phyloP scores from a whole-genome alignment of 83 land plant genomes.

The Thuja plicata region DNA sequence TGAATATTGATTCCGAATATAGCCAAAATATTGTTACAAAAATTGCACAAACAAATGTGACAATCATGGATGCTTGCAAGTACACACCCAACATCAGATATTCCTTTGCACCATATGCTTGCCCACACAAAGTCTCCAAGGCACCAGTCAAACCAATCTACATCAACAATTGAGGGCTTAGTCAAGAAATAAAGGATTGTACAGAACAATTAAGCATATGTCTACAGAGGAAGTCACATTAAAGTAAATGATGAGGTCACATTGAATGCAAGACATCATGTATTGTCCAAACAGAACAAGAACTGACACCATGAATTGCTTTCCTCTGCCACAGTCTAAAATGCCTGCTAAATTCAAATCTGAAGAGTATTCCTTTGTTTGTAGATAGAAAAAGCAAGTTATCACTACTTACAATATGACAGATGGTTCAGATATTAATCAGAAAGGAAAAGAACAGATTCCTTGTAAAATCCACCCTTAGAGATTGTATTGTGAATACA shows the following conservation, averaged over 20 bases:
- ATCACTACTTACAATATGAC: not conserved
- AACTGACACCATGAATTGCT: not conserved
- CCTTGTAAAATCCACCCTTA: not conserved
- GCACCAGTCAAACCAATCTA: constrained; percentile 9
- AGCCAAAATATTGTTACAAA: constrained; percentile 49
- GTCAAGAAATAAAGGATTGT: not conserved
- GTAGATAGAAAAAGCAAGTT: not conserved
- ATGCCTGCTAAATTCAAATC: not conserved
- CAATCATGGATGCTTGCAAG: constrained; percentile 10
- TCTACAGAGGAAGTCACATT: not conserved
- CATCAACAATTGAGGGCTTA: not conserved
- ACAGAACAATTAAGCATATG: not conserved
- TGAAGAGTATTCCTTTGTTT: not conserved
- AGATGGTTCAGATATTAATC: not conserved
- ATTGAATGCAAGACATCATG: not conserved
- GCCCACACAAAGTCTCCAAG: constrained; percentile 13
- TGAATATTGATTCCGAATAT: constrained; percentile 41
- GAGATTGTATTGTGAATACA: not conserved
- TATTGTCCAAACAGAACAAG: not conserved
- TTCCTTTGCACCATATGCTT: constrained; percentile 13
- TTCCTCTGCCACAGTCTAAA: not conserved
- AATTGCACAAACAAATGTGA: constrained; percentile 11
- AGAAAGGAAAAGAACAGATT: not conserved
- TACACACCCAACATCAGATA: constrained; percentile 9
- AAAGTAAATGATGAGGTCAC: not conserved